Percentiles rank a stretch among this genome's conserved stretches.
Evolutionary conservation across 768 basidiomycete species (phyloP).

Genomic region (Candolleomyces aberdarensis): DNA sequence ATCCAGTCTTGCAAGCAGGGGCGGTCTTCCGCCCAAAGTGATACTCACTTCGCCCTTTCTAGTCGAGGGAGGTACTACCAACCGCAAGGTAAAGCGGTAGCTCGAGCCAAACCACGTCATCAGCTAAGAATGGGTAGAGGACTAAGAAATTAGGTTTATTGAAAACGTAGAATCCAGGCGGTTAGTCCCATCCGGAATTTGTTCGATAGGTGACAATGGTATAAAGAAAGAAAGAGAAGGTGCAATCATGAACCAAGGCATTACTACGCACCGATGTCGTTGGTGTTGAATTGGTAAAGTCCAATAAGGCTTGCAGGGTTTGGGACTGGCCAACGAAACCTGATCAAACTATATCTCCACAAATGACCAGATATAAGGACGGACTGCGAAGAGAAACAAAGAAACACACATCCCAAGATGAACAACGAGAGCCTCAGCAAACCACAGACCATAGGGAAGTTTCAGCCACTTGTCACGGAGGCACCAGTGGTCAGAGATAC

Average conservation of each 20-base stretch:
- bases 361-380: constrained; percentile 24
- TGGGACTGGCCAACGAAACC: constrained; percentile 75
- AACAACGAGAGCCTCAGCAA: constrained; percentile 83
- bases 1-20: too few species aligned
- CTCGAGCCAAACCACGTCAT: too few species aligned
- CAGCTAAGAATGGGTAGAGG: too few species aligned
- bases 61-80: too few species aligned
- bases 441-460: constrained; percentile 90
- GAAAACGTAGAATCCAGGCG: too few species aligned
- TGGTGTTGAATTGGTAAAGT: constrained; percentile 97
- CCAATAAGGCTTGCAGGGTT: constrained; percentile 85
- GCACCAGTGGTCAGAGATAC: constrained; percentile 88
- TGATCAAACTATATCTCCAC: constrained; percentile 59
- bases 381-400: too few species aligned
- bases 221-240: neutral
- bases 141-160: too few species aligned
- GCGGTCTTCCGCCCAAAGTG: too few species aligned
- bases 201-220: too few species aligned
- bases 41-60: too few species aligned
- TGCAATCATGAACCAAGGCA: neutral
- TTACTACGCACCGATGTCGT: constrained; percentile 83
- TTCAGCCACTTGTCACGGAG: constrained; percentile 72
- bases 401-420: constrained; percentile 79
- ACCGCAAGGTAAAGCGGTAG: too few species aligned
- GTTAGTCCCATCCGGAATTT: too few species aligned